These are phyloP conservation scores for Thymus mandschuricus DNA, from an alignment of 257 asterid species.

Conservation along the genomic window DNA sequence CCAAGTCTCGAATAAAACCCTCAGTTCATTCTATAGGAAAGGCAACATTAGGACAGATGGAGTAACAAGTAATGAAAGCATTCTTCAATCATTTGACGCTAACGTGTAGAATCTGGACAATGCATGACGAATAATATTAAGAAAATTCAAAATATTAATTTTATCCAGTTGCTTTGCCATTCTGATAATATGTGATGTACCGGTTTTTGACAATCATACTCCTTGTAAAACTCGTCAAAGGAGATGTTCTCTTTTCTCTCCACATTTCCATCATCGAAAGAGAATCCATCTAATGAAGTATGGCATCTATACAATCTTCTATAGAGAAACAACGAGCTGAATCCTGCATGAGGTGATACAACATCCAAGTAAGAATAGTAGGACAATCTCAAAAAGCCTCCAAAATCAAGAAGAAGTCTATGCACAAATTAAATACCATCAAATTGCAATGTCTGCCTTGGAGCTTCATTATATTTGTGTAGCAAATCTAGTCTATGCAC, in stretches of 20 bases:
- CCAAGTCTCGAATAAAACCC: too few relatives aligned
- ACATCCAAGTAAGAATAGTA: slow-evolving; percentile 35
- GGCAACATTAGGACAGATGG: not conserved
- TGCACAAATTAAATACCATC: slow-evolving; percentile 57
- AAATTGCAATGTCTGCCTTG: slow-evolving; percentile 53
- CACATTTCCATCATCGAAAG: slow-evolving; percentile 82
- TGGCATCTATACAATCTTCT: slow-evolving; percentile 87
- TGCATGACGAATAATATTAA: slow-evolving; percentile 17
- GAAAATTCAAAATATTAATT: slow-evolving; percentile 17
- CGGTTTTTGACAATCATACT: slow-evolving; percentile 81
- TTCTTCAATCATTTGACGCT: slow-evolving; percentile 8
- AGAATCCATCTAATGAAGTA: slow-evolving; percentile 80
- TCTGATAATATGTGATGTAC: slow-evolving; percentile 43
- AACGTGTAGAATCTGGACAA: slow-evolving; percentile 21
- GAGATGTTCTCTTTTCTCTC: slow-evolving; percentile 68
- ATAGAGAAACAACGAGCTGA: slow-evolving; percentile 79
- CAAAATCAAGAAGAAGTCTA: not conserved
- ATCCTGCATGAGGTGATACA: slow-evolving; percentile 63
- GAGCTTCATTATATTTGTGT: slow-evolving; percentile 40
- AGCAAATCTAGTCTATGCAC: slow-evolving; percentile 63
- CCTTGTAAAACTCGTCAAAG: slow-evolving; percentile 58
- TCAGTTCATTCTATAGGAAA: too few relatives aligned
- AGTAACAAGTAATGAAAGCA: slow-evolving; percentile 1
- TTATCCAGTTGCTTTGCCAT: slow-evolving; percentile 17
- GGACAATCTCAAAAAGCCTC: slow-evolving; percentile 24